Conservation (phyloP, 345 rosid species). For the Mercurialis annua region DNA sequence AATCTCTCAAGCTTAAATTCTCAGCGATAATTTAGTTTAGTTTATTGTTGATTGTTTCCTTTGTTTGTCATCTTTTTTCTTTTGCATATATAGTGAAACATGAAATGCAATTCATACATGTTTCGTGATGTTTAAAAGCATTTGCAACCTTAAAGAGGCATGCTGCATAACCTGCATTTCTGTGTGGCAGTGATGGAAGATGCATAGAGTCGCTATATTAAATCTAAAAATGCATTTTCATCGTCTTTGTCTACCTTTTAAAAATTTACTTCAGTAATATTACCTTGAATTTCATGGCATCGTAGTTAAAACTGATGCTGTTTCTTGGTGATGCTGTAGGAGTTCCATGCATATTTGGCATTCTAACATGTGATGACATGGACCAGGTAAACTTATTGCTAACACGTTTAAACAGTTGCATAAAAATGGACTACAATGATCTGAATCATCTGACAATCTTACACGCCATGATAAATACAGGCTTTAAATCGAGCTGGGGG, state of each 20-base stretch:
- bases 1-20: not conserved
- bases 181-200: not conserved
- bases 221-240: not conserved
- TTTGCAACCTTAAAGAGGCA: no score
- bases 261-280: not conserved
- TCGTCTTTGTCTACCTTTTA: not conserved
- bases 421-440: not conserved
- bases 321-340: slow-evolving; percentile 43
- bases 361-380: slow-evolving; percentile 93
- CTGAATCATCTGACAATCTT: not conserved
- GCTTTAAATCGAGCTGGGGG: slow-evolving; percentile 97
- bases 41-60: not conserved
- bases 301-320: not conserved
- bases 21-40: not conserved
- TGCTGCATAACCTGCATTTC: not conserved
- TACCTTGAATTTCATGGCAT: not conserved
- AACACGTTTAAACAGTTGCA: slow-evolving; percentile 19
- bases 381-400: slow-evolving; percentile 59
- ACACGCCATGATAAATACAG: slow-evolving; percentile 35
- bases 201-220: not conserved
- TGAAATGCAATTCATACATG: not conserved
- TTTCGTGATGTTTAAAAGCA: no score
- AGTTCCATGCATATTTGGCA: slow-evolving; percentile 94
- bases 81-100: not conserved
- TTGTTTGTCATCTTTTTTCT: not conserved